Percentiles rank a stretch among this genome's conserved stretches.
These are phyloP conservation scores for Ustilago nuda DNA, from an alignment of 1,284 basidiomycete species.

Conservation along the genomic window DNA sequence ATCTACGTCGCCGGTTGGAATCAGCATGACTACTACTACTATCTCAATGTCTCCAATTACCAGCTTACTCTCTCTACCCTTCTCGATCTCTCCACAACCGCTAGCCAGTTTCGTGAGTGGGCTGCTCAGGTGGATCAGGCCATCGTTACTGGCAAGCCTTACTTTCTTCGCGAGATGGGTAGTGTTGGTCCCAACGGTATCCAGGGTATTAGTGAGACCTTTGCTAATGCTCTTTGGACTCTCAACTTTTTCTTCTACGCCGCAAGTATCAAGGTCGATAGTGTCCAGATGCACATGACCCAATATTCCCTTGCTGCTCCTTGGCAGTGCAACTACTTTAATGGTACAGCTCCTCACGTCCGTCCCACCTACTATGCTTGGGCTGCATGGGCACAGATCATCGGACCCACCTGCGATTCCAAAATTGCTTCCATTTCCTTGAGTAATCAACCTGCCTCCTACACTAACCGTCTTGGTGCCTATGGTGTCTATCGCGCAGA, in stretches of 20 bases:
- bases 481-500: slow-evolving; percentile 48
- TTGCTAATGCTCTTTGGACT: slow-evolving; percentile 60
- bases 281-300: slow-evolving; percentile 62
- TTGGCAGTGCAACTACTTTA: slow-evolving; percentile 50
- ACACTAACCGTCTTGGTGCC: slow-evolving; percentile 45
- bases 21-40: slow-evolving; percentile 64
- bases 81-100: slow-evolving; percentile 50
- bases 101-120: slow-evolving; percentile 54
- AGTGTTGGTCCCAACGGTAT: slow-evolving; percentile 58
- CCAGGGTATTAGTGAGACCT: slow-evolving; percentile 54
- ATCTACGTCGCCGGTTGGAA: slow-evolving; percentile 63
- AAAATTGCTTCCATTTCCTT: slow-evolving; percentile 36
- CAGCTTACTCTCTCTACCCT: slow-evolving; percentile 40
- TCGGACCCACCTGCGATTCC: slow-evolving; percentile 53
- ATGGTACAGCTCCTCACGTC: slow-evolving; percentile 40
- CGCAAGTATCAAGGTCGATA: slow-evolving; percentile 50
- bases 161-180: slow-evolving; percentile 62
- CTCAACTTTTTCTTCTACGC: slow-evolving; percentile 62
- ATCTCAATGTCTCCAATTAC: slow-evolving; percentile 48
- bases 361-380: slow-evolving; percentile 59
- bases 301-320: slow-evolving; percentile 49
- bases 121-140: slow-evolving; percentile 46
- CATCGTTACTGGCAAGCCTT: slow-evolving; percentile 55
- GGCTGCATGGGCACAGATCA: slow-evolving; percentile 57
- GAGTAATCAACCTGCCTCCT: slow-evolving; percentile 31